These are phyloP conservation scores for Chlamydomonas sp. DNA, from an alignment of 139 green algal genomes.

Conservation along the genomic window DNA sequence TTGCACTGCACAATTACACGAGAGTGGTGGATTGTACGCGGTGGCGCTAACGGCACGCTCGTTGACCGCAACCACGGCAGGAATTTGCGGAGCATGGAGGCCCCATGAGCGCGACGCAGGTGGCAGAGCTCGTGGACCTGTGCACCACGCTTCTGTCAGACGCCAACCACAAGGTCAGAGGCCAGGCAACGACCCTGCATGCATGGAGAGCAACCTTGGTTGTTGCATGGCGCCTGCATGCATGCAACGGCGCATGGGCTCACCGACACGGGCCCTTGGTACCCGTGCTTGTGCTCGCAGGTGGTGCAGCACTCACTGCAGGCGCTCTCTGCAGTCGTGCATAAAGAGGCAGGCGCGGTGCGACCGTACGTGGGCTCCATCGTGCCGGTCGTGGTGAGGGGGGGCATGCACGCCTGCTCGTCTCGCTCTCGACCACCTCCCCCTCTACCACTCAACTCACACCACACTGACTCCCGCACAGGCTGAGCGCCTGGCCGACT, in stretches of 20 bases:
- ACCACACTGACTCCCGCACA: conserved; percentile 20
- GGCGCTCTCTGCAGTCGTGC: conserved; percentile 16
- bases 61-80: too few species aligned
- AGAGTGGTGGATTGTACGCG: too few species aligned
- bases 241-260: not conserved
- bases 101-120: conserved; percentile 17
- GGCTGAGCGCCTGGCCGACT: conserved; percentile 41
- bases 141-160: conserved; percentile 26
- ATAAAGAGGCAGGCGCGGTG: conserved; percentile 3
- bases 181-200: too few species aligned
- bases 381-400: conserved; percentile 32
- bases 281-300: conserved; percentile 3
- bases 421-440: too few species aligned
- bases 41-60: too few species aligned
- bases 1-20: too few species aligned
- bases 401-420: too few species aligned
- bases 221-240: too few species aligned
- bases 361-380: conserved; percentile 19
- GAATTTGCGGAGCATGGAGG: not conserved
- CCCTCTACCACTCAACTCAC: too few species aligned
- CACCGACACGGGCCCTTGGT: not conserved
- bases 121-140: conserved; percentile 32
- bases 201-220: too few species aligned
- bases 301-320: conserved; percentile 29
- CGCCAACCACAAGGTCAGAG: conserved; percentile 40